These are phyloP conservation scores for Xylariaceae sp. DNA, from an alignment of 2,329 filamentous ascomycete genomes.

Conservation along the genomic window DNA sequence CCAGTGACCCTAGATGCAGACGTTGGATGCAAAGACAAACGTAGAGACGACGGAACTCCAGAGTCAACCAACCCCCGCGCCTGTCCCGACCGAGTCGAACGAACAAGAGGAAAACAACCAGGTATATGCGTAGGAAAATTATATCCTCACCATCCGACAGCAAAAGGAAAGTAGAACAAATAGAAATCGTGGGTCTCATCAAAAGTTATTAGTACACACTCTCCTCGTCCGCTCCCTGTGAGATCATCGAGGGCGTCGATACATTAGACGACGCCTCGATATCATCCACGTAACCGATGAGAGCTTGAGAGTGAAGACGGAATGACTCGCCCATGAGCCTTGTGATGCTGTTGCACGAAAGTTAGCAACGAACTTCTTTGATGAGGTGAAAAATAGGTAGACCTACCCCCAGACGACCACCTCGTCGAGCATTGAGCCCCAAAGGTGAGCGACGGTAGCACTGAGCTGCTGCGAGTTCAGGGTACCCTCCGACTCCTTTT, in stretches of 20 bases:
- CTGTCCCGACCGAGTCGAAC: slow-evolving; percentile 39
- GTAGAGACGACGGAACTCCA: slow-evolving; percentile 40
- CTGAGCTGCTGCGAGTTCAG: slow-evolving; percentile 81
- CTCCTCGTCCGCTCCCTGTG: slow-evolving; percentile 73
- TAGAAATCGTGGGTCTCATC: slow-evolving; percentile 58
- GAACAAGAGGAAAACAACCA: slow-evolving; percentile 44
- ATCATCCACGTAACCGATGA: slow-evolving; percentile 93
- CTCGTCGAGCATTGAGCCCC: slow-evolving; percentile 98
- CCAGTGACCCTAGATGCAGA: slow-evolving; percentile 45
- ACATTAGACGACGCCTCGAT: slow-evolving; percentile 71
- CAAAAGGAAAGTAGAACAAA: slow-evolving; percentile 38
- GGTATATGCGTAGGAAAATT: slow-evolving; percentile 55
- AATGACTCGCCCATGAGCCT: slow-evolving; percentile 98
- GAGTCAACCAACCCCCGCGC: slow-evolving; percentile 38
- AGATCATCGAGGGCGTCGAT: slow-evolving; percentile 74
- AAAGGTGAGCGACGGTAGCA: slow-evolving; percentile 92
- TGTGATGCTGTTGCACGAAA: slow-evolving; percentile 67
- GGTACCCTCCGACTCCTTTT: slow-evolving; percentile 84
- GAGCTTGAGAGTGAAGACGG: slow-evolving; percentile 92
- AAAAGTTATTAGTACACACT: slow-evolving; percentile 68
- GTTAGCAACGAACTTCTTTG: slow-evolving; percentile 68
- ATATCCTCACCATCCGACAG: slow-evolving; percentile 37
- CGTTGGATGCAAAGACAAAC: slow-evolving; percentile 42
- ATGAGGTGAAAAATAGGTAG: slow-evolving; percentile 20
- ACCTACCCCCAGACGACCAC: slow-evolving; percentile 99